Evolutionary conservation across 805 yeast species (phyloP), one percentile per base, ranked within the genome.

Genomic region (Diddensiella transvaalensis): DNA sequence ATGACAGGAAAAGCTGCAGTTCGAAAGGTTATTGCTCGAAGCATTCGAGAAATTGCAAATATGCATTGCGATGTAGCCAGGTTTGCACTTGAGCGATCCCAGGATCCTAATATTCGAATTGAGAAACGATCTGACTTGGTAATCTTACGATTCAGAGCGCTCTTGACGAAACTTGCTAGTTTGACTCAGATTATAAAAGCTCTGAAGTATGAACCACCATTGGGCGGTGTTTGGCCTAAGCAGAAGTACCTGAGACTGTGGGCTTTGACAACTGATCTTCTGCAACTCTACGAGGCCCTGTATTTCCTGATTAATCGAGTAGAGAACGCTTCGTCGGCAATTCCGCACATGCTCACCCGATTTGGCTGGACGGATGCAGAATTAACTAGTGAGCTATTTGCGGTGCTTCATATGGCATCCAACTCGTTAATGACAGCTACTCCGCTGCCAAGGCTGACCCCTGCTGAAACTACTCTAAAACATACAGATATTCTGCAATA

Each of bases 161-260:
- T 55, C 6, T 45, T 55, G 21, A 44, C 52, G 21, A 42, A 54
- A 11, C 40, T 56, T 2, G 51, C 48, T 10, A 24, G 40, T 21
- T 30, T 39, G 10, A 40, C 33, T 22, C 45, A 50, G 3, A 18
- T 57, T 30, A 44, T 56, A 46, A 40, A 42, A 5, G 42, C 60
- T 15, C 47, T 64, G n/a, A 50, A 57, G 19, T 67, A 51, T 44
- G 71, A 67, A 53, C 71, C 71, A 0, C 60, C 65, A 2, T 37
- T 66, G 22, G 51, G 58, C 1, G 71, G 71, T 3, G 46, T 51
- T 3, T 67, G 67, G 59, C 71, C 71, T 3, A 50, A 55, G 3
- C 55, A 60, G 3, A 55, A 61, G 22, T 67, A 67, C 49, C 48
- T 49, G 40, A 50, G 64, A 32, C 53, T 67, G 35, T 49, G 63